Evolutionary conservation across 2,329 filamentous ascomycete species (phyloP).

Genomic region (Neofusicoccum umdonicola): DNA sequence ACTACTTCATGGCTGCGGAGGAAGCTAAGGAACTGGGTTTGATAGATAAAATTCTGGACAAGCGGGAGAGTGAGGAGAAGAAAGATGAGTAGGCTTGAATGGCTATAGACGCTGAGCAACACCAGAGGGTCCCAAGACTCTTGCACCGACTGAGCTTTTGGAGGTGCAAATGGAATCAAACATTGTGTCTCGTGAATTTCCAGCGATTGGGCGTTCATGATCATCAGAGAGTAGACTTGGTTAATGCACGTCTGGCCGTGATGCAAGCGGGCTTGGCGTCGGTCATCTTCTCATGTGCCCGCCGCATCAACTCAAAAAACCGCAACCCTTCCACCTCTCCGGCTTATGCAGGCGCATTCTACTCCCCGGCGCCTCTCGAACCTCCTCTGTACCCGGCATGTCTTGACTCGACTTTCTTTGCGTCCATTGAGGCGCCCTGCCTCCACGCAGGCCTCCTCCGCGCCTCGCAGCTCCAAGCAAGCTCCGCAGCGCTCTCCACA

Average conservation of each 20-base stretch:
- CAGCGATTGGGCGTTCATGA: no score
- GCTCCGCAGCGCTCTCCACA: background rate
- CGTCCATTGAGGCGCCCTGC: background rate
- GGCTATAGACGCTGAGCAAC: background rate
- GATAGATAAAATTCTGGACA: constrained; percentile 80
- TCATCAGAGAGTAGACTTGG: no score
- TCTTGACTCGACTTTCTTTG: background rate
- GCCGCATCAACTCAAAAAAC: background rate
- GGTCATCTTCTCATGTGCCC: background rate
- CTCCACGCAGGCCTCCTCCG: background rate
- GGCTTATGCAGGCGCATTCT: constrained; percentile 3
- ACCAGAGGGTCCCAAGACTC: background rate
- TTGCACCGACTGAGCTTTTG: no score
- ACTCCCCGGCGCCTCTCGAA: background rate
- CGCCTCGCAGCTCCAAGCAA: constrained; percentile 10
- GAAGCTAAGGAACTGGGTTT: constrained; percentile 90
- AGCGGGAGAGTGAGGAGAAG: constrained; percentile 50
- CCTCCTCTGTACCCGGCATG: background rate
- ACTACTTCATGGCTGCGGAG: constrained; percentile 86
- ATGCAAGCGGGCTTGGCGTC: constrained; percentile 1
- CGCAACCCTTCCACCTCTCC: background rate
- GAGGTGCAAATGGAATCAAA: background rate
- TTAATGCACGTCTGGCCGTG: background rate
- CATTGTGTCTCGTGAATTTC: no score
- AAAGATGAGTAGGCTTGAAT: constrained; percentile 19